Evolutionary conservation across 768 basidiomycete species (phyloP), one percentile per base, ranked within the genome.

Genomic region (Lanmaoa pseudosensibilis): DNA sequence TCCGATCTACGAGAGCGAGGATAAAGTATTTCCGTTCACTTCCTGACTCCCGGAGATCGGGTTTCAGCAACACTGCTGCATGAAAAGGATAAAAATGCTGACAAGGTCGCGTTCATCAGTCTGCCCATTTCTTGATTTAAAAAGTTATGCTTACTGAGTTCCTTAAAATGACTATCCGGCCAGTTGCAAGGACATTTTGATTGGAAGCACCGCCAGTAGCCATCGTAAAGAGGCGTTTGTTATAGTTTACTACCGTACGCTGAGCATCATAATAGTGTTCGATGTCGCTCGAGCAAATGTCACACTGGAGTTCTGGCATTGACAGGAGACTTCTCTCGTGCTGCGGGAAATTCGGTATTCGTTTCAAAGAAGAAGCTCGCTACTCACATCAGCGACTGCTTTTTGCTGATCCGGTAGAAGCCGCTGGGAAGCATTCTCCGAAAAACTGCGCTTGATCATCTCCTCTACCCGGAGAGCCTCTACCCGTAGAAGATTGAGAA

Each of bases 371-470:
- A 18, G 10, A 45, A 30, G 16, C 13, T 37, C 11, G 7, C 12
- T 50, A 67, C 81, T 65, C 58, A 92, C 96, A 78, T 96, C 87
- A 2, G 78, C 69, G 23, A 98, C 90, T 68, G 88, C 83, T 69
- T 88, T 86, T 72, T 98, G 94, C 58, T 98, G 92, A 52, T 96
- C 94, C 5, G 97, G 97, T 32, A 98, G 76, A 43, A 98, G 76
- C 38, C 88, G 80, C 67, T 99, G 97, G 0, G 97, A 90, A 2
- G 94, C 87, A 68, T 98, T 98, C 76, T 99, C 97, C 18, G 97
- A 98, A 73, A 99, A 99, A 70, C 92, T 94, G 38, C 97, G 82
- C 72, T 98, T 98, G 69, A 99, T 98, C 97, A 99, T 99, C 73
- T 99, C 97, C 68, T 99, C 97, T 18, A 98, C 96, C 56, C 87